Base-by-base conservation (phyloP, 2,329 filamentous ascomycete species). In the Catunica adiposa region DNA sequence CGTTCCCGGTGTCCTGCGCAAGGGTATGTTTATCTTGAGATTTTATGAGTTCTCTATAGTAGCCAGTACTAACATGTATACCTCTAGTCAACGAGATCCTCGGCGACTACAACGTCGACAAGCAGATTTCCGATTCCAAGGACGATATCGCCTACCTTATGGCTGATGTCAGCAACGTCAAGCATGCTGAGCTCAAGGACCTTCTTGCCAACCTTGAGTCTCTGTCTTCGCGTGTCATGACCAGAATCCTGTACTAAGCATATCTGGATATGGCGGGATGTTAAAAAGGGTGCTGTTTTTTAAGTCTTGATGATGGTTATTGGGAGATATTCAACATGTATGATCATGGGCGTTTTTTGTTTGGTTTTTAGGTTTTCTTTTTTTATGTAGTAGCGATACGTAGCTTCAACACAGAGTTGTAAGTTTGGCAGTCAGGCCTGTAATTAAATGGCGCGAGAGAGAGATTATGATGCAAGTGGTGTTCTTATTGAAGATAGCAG, bases 101-200 rank as follows among this genome's bases (percentile, higher is more conserved):
- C 51, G 86, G 85, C 46, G 83, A 94, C 64, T 89, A 98, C 74
- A 98, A 98, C 68, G 89, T 98, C 63, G 90, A 96, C 73, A 97
- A 97, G 76, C 92, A 98, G 71, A 97, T 94, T 74, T 92, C 87
- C 53, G 92, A 97, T 68, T 94, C 86, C 70, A 84, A 84, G 72
- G 90, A 89, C 62, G 90, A 97, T 67, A 78, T 92, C 61, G 92
- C 92, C 20, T 98, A 98, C 67, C 75, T 98, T 60, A 96, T 98
- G 89, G 92, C 92, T 6, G 92, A 98, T 72, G 85, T 98, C 64
- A 95, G 88, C 71, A 80, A 85, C 60, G 88, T 97, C 62, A 81
- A 84, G 64, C 77, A 79, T 53, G 75, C 75, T 42, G 84, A 95
- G 64, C 88, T 97, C 67, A 89, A 87, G 70, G 82, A 88, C 59